Base-by-base conservation (phyloP, 371 early-diverging fungal species). In the Syncephalastrum monosporum region DNA sequence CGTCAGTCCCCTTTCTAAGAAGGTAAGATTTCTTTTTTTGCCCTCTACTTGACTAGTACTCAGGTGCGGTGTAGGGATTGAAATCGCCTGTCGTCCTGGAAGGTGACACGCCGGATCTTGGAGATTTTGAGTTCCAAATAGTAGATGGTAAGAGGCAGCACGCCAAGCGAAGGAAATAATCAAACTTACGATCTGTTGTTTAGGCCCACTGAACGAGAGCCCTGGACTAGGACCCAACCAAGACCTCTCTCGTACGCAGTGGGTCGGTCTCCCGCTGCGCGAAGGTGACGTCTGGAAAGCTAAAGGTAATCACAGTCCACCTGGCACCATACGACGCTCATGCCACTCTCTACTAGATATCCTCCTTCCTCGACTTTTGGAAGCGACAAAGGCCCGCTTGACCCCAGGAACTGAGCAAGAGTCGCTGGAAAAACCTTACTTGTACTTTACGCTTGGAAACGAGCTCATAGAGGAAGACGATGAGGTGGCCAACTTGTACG, bases 91-190 rank as follows among this genome's bases (percentile, higher is more conserved):
- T 85, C 10, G 57, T 45, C 25, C 46, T 88, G 2, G 74, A 71
- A 29, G 88, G 90, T n/a, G 70, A 79, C 33, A 77, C 87, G 1
- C 78, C 81, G 12, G 83, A 83, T 23, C 65, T 89, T 19, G 89
- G 88, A 7, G 77, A 82, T 38, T 91, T 91, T 68, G 68, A 72
- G 33, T 72, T 87, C 23, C 74, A 79, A 47, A 75, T 88, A 53
- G 62, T 76, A 7, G 86, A 84, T 50, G 82, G 85, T 71, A 69
- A 25, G 44, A 45, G 29, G 27, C 4, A 16, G 5, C 12, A 19
- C 2, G 6, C 38, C 10, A 2, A 10, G 38, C 8, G 10, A 33
- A 33, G 1, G 10, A 50, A 14, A 3, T 2, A 21, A 42, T 45
- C 29, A 5, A 33, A 33, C 27, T 5, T 7, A 4, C 27, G 7